phyloP scores from a whole-genome alignment of 2,329 filamentous ascomycete species.

The Talaromyces sp. region DNA sequence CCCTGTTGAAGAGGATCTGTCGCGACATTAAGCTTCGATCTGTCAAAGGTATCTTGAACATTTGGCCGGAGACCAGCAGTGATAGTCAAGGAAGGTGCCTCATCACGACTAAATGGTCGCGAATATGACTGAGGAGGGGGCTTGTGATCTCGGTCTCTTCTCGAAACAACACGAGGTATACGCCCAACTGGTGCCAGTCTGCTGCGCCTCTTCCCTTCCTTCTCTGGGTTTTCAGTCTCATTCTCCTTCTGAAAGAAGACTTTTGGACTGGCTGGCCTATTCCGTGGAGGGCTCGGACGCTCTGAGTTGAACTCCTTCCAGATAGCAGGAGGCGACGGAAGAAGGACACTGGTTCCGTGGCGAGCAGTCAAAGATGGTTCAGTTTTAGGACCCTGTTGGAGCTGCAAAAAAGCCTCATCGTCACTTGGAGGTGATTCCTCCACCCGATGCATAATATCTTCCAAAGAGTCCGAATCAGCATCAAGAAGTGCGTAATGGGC shows the following conservation, averaged over 20 bases:
- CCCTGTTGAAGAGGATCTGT: conserved; percentile 28
- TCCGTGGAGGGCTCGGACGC: conserved; percentile 21
- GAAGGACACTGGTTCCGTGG: conserved; percentile 39
- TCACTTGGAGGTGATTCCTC: conserved; percentile 43
- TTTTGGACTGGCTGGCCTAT: conserved; percentile 36
- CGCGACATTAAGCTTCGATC: conserved; percentile 25
- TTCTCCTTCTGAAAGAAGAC: conserved; percentile 38
- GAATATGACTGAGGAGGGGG: conserved; percentile 80
- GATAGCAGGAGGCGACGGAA: conserved; percentile 44
- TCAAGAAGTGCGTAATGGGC: conserved; percentile 61
- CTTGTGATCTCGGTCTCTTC: conserved; percentile 60
- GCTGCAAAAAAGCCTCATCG: conserved; percentile 24
- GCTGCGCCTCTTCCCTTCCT: conserved; percentile 51
- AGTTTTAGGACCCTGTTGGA: conserved; percentile 25
- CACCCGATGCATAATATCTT: conserved; percentile 39
- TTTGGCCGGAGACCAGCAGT: conserved; percentile 28
- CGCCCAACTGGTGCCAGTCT: conserved; percentile 78
- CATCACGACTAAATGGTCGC: conserved; percentile 65
- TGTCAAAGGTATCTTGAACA: conserved; percentile 28
- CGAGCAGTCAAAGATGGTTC: conserved; percentile 35
- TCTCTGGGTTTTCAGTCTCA: conserved; percentile 26
- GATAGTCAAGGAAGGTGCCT: conserved; percentile 43
- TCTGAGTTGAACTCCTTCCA: conserved; percentile 31
- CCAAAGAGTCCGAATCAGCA: conserved; percentile 40
- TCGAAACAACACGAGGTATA: conserved; percentile 78